Evolutionary conservation across 2,329 filamentous ascomycete species (phyloP).

Genomic region (Westerdykella aurantiaca): DNA sequence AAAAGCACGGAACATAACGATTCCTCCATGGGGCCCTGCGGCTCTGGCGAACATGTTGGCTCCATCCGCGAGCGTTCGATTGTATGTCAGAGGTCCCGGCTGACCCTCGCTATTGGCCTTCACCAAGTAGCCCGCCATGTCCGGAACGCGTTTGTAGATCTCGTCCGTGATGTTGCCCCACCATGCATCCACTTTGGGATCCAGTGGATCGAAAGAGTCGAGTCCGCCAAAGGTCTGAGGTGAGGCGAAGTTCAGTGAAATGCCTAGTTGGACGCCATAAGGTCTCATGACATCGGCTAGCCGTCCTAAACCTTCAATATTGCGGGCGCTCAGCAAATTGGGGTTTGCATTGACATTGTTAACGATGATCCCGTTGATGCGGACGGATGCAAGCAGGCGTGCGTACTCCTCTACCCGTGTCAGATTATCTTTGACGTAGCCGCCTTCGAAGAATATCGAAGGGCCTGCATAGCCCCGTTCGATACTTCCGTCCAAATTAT

Average conservation of each 20-base stretch:
- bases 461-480: slow-evolving; percentile 63
- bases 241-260: slow-evolving; percentile 64
- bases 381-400: slow-evolving; percentile 59
- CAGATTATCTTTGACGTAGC: slow-evolving; percentile 52
- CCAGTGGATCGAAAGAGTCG: slow-evolving; percentile 59
- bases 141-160: slow-evolving; percentile 58
- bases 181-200: slow-evolving; percentile 54
- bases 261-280: slow-evolving; percentile 59
- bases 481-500: slow-evolving; percentile 62
- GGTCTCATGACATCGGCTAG: slow-evolving; percentile 62
- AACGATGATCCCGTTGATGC: slow-evolving; percentile 60
- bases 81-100: slow-evolving; percentile 63
- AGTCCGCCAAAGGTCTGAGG: slow-evolving; percentile 53
- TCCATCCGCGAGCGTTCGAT: slow-evolving; percentile 61
- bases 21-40: slow-evolving; percentile 89
- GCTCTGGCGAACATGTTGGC: slow-evolving; percentile 72
- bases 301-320: slow-evolving; percentile 56
- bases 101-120: slow-evolving; percentile 70
- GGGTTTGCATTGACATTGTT: slow-evolving; percentile 70
- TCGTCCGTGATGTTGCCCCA: slow-evolving; percentile 57
- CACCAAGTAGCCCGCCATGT: slow-evolving; percentile 63
- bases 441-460: slow-evolving; percentile 63
- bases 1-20: slow-evolving; percentile 67
- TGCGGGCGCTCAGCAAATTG: slow-evolving; percentile 49
- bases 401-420: slow-evolving; percentile 58